Percentiles rank a stretch among this genome's conserved stretches.
Evolutionary conservation across 129 eudicot species (phyloP).

Genomic region (Tagetes patula): DNA sequence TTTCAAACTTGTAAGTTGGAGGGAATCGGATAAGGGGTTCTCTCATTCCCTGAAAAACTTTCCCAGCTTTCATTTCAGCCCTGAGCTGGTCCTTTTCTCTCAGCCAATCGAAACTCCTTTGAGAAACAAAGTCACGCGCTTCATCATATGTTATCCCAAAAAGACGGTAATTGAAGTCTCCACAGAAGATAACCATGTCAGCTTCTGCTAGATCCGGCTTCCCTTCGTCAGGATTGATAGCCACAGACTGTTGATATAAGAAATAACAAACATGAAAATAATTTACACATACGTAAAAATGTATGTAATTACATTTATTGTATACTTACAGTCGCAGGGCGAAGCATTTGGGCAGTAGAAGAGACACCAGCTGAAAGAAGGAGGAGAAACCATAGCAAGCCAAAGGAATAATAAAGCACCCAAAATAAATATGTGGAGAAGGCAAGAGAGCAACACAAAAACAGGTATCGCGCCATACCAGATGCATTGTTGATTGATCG

Average conservation of each 20-base stretch:
- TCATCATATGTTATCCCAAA: conserved; percentile 98
- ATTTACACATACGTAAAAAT: conserved; percentile 2
- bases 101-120: conserved; percentile 95
- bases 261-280: not conserved
- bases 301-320: not conserved
- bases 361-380: conserved; percentile 82
- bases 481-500: conserved; percentile 68
- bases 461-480: conserved; percentile 80
- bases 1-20: conserved; percentile 96
- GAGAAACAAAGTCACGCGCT: conserved; percentile 98
- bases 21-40: conserved; percentile 88
- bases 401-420: conserved; percentile 73
- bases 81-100: conserved; percentile 92
- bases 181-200: conserved; percentile 80
- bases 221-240: conserved; percentile 69
- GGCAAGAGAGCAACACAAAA: conserved; percentile 75
- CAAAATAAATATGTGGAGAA: conserved; percentile 67
- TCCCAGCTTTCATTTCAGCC: conserved; percentile 97
- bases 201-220: conserved; percentile 95
- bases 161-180: conserved; percentile 93
- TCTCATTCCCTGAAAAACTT: conserved; percentile 97
- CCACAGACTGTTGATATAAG: conserved; percentile 41
- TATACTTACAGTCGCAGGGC: conserved; percentile 60
- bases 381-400: conserved; percentile 67
- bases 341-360: conserved; percentile 72